Evolutionary conservation across 495 filamentous ascomycete genomes (phyloP), one percentile per base, ranked within the genome.

Genomic region (Tuber melanosporum): DNA sequence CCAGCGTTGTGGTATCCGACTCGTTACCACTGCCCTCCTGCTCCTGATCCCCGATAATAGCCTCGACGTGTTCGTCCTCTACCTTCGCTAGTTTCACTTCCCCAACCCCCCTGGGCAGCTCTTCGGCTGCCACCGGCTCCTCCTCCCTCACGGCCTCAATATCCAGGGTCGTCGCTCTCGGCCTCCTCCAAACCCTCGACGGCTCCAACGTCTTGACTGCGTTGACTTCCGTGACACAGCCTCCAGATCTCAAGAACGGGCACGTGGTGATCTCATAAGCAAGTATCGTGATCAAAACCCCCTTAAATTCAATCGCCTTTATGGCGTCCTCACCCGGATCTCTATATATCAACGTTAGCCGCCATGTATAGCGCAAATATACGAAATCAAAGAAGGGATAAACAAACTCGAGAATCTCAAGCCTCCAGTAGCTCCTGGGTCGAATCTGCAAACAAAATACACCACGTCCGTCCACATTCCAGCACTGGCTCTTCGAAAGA

Each of bases 321-420:
- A 79, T 73, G 74, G 75, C 76, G 49, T 78, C 57, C 46, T 45
- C 46, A 62, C 74, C 78, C 43, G 57, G 47, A 39, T 70, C 71
- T 72, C n/a, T 62, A 72, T 5, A 26, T 3, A 19, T 36, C n/a
- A 62, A 66, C 57, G 36, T 83, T 76, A 32, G 80, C 36, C 41
- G 10, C 76, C 77, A 75, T 26, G 22, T 70, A 76, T 22, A 62
- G 19, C 43, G 42, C 80, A 44, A 78, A 71, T 26, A 42, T 72
- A 36, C 45, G 45, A 71, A 39, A 66, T 47, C 43, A 45, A 36
- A 45, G 71, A 71, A 15, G 17, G 52, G 71, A 36, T 44, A 70
- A 71, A 76, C 80, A 46, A 47, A 82, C 81, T 82, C 81, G 41
- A 81, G 75, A 72, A 83, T 83, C 73, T 83, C 82, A n/a, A 83